A percentile compares a stretch with the other conserved stretches of the same genome.
These are phyloP conservation scores for Protostelium mycophagum DNA, from an alignment of 78 protist species.

Conservation along the genomic window DNA sequence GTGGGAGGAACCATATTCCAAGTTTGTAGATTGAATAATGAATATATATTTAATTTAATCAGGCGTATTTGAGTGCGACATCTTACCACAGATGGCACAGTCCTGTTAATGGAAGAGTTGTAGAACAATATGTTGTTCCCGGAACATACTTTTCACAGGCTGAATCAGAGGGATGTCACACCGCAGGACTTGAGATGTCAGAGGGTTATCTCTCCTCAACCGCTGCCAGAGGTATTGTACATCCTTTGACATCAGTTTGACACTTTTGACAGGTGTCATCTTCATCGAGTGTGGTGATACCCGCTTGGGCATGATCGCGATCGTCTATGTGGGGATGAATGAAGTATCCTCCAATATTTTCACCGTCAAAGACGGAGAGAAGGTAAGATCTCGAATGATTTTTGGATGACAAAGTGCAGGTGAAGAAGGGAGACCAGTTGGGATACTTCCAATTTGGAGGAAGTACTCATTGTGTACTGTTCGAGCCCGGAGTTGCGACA, in stretches of 20 bases:
- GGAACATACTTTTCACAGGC: not conserved
- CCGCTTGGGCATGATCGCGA: not conserved
- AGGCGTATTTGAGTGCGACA: not conserved
- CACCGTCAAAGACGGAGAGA: not conserved
- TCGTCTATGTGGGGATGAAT: not conserved
- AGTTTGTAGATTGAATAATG: not conserved
- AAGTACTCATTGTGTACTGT: not conserved
- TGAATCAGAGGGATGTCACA: not conserved
- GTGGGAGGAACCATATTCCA: not conserved
- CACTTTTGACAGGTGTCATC: not conserved
- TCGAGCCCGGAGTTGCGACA: not conserved
- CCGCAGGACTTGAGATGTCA: not conserved
- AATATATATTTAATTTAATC: not conserved
- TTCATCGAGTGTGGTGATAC: not conserved
- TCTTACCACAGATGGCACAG: slow-evolving; percentile 1
- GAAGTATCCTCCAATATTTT: not conserved
- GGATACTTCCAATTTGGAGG: not conserved
- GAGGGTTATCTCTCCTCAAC: not conserved
- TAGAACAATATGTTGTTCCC: not conserved
- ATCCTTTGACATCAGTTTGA: not conserved
- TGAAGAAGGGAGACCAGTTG: not conserved
- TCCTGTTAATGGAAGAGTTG: not conserved
- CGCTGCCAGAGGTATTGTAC: not conserved
- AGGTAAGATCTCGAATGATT: not conserved
- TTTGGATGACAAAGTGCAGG: not conserved